Percentiles rank a stretch among this genome's conserved stretches.
Conservation (phyloP, 805 yeast species). For the Kluyveromyces lactis region DNA sequence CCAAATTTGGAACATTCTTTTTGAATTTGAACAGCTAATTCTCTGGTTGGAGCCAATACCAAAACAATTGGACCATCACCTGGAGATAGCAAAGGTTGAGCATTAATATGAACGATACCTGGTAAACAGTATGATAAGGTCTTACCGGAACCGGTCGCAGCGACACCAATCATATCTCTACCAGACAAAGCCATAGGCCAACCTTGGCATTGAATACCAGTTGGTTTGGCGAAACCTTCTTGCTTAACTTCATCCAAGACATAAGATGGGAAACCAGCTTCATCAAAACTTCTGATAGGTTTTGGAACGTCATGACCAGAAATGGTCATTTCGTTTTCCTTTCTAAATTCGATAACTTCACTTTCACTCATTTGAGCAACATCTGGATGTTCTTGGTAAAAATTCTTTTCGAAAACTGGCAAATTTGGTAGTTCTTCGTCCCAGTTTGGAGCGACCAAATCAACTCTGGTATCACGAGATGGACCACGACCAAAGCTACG, state of each 20-base stretch:
- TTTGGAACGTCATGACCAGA: constrained; percentile 82
- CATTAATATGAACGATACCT: constrained; percentile 94
- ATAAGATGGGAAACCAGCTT: constrained; percentile 96
- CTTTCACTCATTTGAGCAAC: constrained; percentile 68
- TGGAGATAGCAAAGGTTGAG: constrained; percentile 85
- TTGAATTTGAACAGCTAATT: constrained; percentile 96
- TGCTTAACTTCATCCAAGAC: constrained; percentile 82
- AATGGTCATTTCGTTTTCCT: constrained; percentile 76
- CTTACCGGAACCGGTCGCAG: constrained; percentile 98
- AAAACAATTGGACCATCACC: constrained; percentile 98
- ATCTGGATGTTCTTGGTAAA: constrained; percentile 75
- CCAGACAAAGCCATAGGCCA: constrained; percentile 99
- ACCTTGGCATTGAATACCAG: constrained; percentile 98
- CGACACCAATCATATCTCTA: constrained; percentile 98
- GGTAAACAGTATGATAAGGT: constrained; percentile 96
- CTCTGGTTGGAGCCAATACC: constrained; percentile 97
- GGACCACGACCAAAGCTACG: constrained; percentile 34
- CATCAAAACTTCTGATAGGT: constrained; percentile 88
- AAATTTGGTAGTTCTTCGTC: constrained; percentile 50
- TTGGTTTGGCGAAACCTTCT: constrained; percentile 90
- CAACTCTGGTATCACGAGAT: constrained; percentile 29
- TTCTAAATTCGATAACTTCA: constrained; percentile 72
- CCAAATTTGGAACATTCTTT: constrained; percentile 94
- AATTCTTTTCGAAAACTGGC: constrained; percentile 91
- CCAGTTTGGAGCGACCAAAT: constrained; percentile 62